A percentile compares a stretch with the other conserved stretches of the same genome.
Conservation (phyloP, 2,329 filamentous ascomycete species). For the Pseudohalonectria lignicola region DNA sequence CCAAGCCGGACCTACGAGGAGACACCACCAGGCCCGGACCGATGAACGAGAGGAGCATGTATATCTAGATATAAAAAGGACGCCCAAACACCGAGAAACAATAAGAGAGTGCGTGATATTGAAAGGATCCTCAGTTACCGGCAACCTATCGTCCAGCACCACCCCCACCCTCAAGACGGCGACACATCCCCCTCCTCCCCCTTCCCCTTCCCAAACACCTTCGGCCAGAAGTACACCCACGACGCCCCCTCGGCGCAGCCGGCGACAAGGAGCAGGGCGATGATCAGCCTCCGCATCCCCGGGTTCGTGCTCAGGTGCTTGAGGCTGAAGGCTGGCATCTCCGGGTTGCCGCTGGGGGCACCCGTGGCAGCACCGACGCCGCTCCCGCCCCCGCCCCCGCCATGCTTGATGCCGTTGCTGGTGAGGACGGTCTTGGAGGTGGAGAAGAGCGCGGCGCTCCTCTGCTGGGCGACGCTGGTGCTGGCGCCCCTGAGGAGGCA, state of each 20-base stretch:
- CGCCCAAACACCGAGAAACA: no score
- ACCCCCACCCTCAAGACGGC: no score
- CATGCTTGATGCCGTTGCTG: slow-evolving; percentile 3
- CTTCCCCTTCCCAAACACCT: slow-evolving; percentile 9
- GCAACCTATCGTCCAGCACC: no score
- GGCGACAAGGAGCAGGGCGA: slow-evolving; percentile 7
- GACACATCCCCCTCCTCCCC: neutral
- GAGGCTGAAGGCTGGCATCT: slow-evolving; percentile 11
- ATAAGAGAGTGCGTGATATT: no score
- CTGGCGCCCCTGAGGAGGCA: no score
- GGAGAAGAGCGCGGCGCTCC: no score
- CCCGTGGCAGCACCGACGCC: neutral
- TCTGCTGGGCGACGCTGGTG: no score
- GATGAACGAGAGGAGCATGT: no score
- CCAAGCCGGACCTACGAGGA: no score
- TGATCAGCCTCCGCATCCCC: slow-evolving; percentile 7
- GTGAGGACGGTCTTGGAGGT: slow-evolving; percentile 1
- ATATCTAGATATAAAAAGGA: no score
- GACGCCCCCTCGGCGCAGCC: slow-evolving; percentile 8
- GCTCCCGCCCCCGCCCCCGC: neutral
- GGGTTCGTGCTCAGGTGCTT: slow-evolving; percentile 10
- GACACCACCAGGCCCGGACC: no score
- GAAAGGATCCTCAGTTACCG: no score
- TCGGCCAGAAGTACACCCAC: slow-evolving; percentile 12
- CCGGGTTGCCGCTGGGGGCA: slow-evolving; percentile 2